Evolutionary conservation across 2,329 filamentous ascomycete species (phyloP).

Genomic region (Aureobasidium sp.): DNA sequence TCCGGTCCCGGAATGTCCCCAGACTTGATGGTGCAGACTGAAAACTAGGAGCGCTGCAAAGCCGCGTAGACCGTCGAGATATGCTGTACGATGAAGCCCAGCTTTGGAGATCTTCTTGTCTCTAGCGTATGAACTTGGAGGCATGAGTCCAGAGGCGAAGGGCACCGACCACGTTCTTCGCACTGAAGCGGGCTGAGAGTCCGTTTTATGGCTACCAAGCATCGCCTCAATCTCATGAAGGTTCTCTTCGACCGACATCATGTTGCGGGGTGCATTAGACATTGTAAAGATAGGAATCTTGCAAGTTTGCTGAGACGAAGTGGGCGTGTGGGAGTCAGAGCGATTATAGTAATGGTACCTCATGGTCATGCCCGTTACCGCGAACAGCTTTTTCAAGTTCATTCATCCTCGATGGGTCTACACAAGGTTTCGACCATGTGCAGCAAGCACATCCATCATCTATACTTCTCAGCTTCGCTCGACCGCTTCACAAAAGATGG

Average conservation of each 20-base stretch:
- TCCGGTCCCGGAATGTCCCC: constrained; percentile 54
- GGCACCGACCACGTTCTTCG: neutral
- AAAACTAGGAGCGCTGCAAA: constrained; percentile 75
- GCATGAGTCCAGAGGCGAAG: neutral
- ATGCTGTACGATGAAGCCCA: constrained; percentile 58
- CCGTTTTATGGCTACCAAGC: neutral
- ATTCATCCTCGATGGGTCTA: no score
- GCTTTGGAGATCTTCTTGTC: neutral
- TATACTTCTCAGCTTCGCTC: no score
- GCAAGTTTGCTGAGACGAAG: no score
- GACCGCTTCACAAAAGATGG: no score
- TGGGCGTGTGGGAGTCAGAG: no score
- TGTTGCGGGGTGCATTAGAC: neutral
- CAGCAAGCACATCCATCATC: no score
- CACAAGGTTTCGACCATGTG: no score
- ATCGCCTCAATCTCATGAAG: constrained; percentile 14
- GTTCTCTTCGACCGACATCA: neutral
- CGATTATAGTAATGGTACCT: no score
- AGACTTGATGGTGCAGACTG: constrained; percentile 64
- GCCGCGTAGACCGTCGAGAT: constrained; percentile 71
- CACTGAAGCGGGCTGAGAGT: neutral
- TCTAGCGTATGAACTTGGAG: neutral
- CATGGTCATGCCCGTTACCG: no score
- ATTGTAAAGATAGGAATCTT: neutral
- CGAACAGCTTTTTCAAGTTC: no score